Percentiles rank a stretch among this genome's conserved stretches.
Evolutionary conservation across 345 rosid genomes (phyloP).

Genomic region (Nephelium lappaceum): DNA sequence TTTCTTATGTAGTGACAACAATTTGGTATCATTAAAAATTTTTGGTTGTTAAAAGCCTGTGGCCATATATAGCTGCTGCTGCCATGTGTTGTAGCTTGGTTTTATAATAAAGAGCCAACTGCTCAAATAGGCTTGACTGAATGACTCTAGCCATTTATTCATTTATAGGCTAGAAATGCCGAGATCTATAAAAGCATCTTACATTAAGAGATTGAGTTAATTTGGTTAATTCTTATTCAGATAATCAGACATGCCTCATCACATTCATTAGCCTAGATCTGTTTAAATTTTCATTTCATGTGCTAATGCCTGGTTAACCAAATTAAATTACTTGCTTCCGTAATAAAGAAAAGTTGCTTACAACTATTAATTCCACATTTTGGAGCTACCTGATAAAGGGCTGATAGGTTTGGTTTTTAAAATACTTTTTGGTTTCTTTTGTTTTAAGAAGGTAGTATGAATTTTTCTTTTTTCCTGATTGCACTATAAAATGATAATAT

Average conservation of each 20-base stretch:
- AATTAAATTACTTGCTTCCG: not conserved
- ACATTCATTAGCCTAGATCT: not conserved
- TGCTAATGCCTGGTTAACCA: constrained; percentile 11
- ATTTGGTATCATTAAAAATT: too few species aligned
- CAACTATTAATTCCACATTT: not conserved
- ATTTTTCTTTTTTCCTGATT: too few species aligned
- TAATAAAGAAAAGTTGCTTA: not conserved
- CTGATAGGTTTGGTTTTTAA: not conserved
- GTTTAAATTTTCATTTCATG: constrained; percentile 6
- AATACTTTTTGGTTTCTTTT: not conserved
- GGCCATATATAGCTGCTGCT: not conserved
- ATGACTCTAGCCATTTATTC: not conserved
- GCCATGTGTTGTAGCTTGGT: not conserved
- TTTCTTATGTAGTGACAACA: not conserved
- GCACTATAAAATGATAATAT: not conserved
- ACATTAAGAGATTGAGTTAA: not conserved
- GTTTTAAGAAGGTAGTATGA: not conserved
- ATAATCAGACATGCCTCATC: not conserved
- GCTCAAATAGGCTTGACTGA: not conserved
- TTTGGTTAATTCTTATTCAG: not conserved
- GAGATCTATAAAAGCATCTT: not conserved
- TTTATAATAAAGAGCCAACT: constrained; percentile 2
- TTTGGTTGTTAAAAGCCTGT: not conserved
- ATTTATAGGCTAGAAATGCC: not conserved
- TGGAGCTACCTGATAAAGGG: not conserved